These are phyloP conservation scores for Pyronema domesticum DNA, from an alignment of 495 filamentous ascomycete species.

Conservation along the genomic window DNA sequence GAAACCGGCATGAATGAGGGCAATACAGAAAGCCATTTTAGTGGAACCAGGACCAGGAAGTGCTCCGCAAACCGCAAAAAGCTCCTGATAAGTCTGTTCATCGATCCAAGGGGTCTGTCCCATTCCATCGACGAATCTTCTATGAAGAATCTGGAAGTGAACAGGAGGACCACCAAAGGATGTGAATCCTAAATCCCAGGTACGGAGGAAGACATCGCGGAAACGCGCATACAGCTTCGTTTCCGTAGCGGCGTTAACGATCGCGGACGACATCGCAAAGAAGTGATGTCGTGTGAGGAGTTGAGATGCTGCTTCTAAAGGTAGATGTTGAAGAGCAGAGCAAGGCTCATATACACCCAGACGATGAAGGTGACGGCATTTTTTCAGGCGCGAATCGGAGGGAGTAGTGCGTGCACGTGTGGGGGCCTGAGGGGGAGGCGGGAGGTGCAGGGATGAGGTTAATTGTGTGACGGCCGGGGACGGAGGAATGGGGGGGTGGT, in stretches of 20 bases:
- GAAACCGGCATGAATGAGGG: conserved; percentile 46
- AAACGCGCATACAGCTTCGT: conserved; percentile 3
- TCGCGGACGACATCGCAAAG: not conserved
- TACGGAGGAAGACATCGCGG: conserved; percentile 28
- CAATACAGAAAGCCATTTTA: conserved; percentile 64
- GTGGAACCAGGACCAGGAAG: conserved; percentile 61
- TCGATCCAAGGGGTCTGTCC: conserved; percentile 48
- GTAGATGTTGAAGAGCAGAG: too few relatives aligned
- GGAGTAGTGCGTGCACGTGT: too few relatives aligned
- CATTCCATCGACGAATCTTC: conserved; percentile 41
- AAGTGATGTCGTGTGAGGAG: too few relatives aligned
- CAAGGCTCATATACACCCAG: too few relatives aligned
- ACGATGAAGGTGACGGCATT: too few relatives aligned
- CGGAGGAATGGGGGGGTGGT: too few relatives aligned
- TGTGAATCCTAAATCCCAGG: conserved; percentile 45
- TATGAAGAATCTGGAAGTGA: conserved; percentile 44
- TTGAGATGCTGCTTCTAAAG: too few relatives aligned
- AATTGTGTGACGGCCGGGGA: too few relatives aligned
- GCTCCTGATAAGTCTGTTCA: conserved; percentile 63
- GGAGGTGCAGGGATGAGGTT: too few relatives aligned
- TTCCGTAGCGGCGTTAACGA: not conserved
- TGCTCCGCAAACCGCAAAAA: conserved; percentile 63
- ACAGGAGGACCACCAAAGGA: conserved; percentile 44
- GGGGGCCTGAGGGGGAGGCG: too few relatives aligned
- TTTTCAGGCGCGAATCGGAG: too few relatives aligned